Base-by-base conservation (phyloP, 345 rosid species). In the Populus simonii region DNA sequence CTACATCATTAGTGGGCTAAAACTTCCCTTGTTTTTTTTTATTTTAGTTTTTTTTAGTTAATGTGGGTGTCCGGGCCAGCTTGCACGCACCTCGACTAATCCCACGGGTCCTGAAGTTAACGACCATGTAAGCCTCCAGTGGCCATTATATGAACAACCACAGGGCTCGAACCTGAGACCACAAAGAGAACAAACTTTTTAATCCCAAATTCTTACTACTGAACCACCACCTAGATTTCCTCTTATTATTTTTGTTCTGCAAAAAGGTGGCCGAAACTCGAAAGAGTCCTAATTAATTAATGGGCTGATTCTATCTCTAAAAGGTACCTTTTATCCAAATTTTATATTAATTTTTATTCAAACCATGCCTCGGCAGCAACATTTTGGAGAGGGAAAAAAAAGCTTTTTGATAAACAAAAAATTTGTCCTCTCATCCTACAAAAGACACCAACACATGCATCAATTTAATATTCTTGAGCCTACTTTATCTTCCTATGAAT, bases 401-500 rank as follows among this genome's bases (percentile, higher is more conserved):
- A 57, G 6, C 23, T 33, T 68, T 4, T 35, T 39, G 16, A 51
- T 82, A 75, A 78, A 78, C 74, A 80, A 83, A 86, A 81, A 76
- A 74, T 73, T 61, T 87, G 84, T 80, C 86, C 23, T 80, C 76
- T 80, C 78, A 68, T 39, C 72, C 62, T 10, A 33, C 75, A 78
- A 78, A 73, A 73, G 71, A 73, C 79, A 76, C 59, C 38, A 68
- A 65, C 53, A 74, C 65, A 62, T 76, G 43, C 39, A 67, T 68
- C 73, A 71, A 63, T 76, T 61, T 74, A 71, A 45, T 71, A 49
- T 77, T 71, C 71, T 57, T 61, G 12, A 36, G 31, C 41, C 63
- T 45, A 69, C 36, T 77, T 81, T 78, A 80, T 61, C 6, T 36
- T 74, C 78, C 76, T 92, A 91, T 91, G 89, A 89, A 91, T 86